Base-by-base conservation (phyloP, 345 rosid species). In the Lumnitzera racemosa region DNA sequence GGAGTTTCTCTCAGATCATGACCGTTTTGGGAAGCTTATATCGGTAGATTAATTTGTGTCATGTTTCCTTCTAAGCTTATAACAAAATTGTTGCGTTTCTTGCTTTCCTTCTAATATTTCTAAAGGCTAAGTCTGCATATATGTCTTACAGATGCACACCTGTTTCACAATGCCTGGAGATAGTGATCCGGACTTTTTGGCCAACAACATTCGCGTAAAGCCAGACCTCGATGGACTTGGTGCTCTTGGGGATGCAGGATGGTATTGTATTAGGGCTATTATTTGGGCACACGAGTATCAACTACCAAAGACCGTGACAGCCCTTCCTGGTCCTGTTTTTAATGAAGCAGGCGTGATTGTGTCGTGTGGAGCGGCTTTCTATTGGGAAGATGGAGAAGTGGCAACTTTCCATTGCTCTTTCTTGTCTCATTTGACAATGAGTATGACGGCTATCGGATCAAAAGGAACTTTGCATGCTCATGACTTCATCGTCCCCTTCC, bases 221-320 rank as follows among this genome's bases (percentile, higher is more conserved):
- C 90, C 92, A 23, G 85, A 86, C 56, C 96, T 91, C 0, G 96
- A 91, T 49, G 79, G 80, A 13, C 95, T 81, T 3, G 98, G 98
- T 25, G 80, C 92, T 6, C 89, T 91, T 0, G 98, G 96, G 8
- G 98, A 91, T 54, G 74, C 80, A 14, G 96, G 98, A 24, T 91
- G 98, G 98, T 91, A 91, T 63, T 64, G 83, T 50, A 70, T 83
- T 63, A 72, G 87, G 67, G 71, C 87, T 24, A 69, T 71, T 69
- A 73, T 91, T 55, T 80, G 80, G 67, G 86, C 68, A 2, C 77
- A 76, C 56, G 74, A 82, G 65, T 86, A 81, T 61, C 74, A 88
- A 57, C 81, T 88, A 25, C 98, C 96, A 0, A 79, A 80, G 67
- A 80, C 79, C 0, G 83, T 83, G 2, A 57, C 68, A 2, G 90